phyloP scores from a whole-genome alignment of 768 basidiomycete genomes.

The Lanmaoa pseudosensibilis region DNA sequence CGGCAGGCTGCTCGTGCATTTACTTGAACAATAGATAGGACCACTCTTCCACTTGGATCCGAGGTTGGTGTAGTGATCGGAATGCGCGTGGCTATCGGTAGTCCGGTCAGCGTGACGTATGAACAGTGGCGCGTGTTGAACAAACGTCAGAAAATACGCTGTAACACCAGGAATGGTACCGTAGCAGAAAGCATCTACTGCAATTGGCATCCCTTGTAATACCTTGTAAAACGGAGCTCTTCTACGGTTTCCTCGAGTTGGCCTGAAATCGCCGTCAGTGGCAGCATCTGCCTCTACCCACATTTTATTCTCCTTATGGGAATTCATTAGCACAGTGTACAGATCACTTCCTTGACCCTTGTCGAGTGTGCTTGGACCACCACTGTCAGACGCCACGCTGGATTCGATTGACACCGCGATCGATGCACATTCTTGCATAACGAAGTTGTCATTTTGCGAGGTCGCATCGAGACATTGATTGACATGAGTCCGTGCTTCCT shows the following conservation, averaged over 20 bases:
- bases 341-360: constrained; percentile 33
- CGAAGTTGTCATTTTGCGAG: constrained; percentile 1
- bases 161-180: constrained; percentile 86
- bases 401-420: neutral
- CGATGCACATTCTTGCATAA: neutral
- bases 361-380: neutral
- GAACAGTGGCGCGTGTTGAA: neutral
- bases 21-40: constrained; percentile 90
- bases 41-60: constrained; percentile 86
- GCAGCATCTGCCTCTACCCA: constrained; percentile 78
- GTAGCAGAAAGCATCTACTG: constrained; percentile 96
- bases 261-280: constrained; percentile 48
- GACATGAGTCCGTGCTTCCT: constrained; percentile 57
- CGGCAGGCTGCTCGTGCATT: neutral
- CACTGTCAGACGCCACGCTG: neutral
- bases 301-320: constrained; percentile 71
- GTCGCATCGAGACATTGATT: constrained; percentile 54
- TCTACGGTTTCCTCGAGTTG: constrained; percentile 54
- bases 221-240: constrained; percentile 96
- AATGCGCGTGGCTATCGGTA: constrained; percentile 82
- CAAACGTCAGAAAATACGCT: constrained; percentile 88
- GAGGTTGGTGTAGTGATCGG: constrained; percentile 94
- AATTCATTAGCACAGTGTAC: constrained; percentile 90
- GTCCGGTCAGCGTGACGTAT: constrained; percentile 8
- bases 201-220: constrained; percentile 94